These are phyloP conservation scores for Quillaja saponaria DNA, from an alignment of 306 rosid species.

Conservation along the genomic window DNA sequence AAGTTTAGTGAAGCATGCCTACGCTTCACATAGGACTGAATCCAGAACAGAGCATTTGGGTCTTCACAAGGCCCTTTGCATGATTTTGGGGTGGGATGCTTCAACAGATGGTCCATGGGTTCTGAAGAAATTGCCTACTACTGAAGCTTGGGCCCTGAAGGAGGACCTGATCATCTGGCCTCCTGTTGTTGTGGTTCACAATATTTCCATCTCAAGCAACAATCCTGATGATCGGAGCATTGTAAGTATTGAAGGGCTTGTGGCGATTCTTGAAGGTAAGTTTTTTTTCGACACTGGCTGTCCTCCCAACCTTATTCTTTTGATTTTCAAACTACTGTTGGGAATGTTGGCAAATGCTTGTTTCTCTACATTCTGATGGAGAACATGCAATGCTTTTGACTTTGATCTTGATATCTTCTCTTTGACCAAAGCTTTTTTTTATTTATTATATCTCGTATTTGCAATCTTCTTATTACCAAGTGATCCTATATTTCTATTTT, in stretches of 20 bases:
- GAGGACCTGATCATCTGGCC: conserved; percentile 53
- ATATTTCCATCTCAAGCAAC: conserved; percentile 28
- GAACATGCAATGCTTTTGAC: background rate
- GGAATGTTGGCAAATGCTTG: background rate
- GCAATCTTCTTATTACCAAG: no score
- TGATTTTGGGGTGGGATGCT: conserved; percentile 50
- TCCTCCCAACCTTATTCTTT: background rate
- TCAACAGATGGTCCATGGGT: conserved; percentile 33
- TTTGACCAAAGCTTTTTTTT: background rate
- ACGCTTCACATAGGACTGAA: conserved; percentile 20
- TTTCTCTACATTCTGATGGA: background rate
- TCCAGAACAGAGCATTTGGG: conserved; percentile 51
- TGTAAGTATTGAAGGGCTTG: conserved; percentile 33
- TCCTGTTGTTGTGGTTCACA: conserved; percentile 46
- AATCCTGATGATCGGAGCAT: conserved; percentile 23
- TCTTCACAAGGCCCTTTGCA: conserved; percentile 49
- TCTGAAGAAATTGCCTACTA: conserved; percentile 30
- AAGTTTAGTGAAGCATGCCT: conserved; percentile 35
- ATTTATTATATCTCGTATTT: no score
- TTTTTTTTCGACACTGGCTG: background rate
- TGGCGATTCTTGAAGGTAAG: conserved; percentile 35
- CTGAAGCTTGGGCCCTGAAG: conserved; percentile 35
- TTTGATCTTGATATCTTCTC: background rate
- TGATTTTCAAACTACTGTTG: background rate
- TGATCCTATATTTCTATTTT: no score